Percentiles rank a stretch among this genome's conserved stretches.
Evolutionary conservation across 23 red algal species (phyloP).

Genomic region (Chondrus crispus): DNA sequence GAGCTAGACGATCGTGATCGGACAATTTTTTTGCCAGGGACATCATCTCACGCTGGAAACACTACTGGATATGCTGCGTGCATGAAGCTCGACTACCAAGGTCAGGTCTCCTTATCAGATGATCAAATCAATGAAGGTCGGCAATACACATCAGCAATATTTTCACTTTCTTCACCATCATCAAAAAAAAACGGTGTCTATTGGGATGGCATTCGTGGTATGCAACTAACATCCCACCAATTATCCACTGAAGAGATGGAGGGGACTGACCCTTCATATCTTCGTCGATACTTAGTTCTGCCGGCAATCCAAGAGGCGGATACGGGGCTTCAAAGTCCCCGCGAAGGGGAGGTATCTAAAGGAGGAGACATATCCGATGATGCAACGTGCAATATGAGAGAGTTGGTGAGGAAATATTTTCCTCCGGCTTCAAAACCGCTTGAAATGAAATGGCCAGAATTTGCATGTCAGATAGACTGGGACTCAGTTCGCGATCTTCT

Average conservation of each 20-base stretch:
- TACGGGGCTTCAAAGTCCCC: neutral
- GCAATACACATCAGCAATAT: conserved; percentile 22
- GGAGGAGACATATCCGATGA: neutral
- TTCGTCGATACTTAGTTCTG: conserved; percentile 39
- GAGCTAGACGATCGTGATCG: conserved; percentile 10
- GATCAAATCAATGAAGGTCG: neutral
- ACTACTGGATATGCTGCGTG: neutral
- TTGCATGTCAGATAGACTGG: conserved; percentile 33
- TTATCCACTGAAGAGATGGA: no score
- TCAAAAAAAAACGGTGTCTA: neutral
- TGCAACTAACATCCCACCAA: neutral
- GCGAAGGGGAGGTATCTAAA: neutral
- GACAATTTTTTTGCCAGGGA: neutral
- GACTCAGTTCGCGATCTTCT: neutral
- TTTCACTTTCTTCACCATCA: neutral
- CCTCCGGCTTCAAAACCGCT: neutral
- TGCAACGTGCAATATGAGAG: neutral
- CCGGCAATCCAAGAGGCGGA: neutral
- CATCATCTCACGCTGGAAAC: conserved; percentile 16
- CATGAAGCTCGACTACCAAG: conserved; percentile 33
- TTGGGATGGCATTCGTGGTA: conserved; percentile 15
- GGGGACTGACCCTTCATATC: neutral
- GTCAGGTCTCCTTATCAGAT: neutral
- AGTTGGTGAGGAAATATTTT: conserved; percentile 20
- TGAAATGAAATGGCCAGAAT: neutral